Evolutionary conservation across 768 basidiomycete species (phyloP).

Genomic region (Calocybe gangraenosa): DNA sequence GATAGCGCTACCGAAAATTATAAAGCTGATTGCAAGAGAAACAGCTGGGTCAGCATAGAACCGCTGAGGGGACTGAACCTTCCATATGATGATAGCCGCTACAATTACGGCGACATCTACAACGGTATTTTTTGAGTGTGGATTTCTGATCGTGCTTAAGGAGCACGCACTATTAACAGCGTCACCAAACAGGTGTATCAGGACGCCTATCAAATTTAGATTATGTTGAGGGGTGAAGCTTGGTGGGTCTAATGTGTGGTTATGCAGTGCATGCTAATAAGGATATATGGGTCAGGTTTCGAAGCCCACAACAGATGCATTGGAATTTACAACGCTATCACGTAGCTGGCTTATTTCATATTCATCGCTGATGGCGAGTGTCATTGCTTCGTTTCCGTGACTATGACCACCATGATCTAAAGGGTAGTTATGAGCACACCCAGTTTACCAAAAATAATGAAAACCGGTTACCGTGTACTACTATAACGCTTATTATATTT

Average conservation of each 20-base stretch:
- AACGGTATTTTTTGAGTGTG: not conserved
- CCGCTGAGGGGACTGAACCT: slow-evolving; percentile 35
- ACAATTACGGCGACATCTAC: slow-evolving; percentile 53
- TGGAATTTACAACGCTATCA: slow-evolving; percentile 26
- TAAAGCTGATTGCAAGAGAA: slow-evolving; percentile 43
- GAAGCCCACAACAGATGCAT: slow-evolving; percentile 1
- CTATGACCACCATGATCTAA: slow-evolving; percentile 40
- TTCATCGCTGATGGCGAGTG: slow-evolving; percentile 3
- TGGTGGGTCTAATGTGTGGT: slow-evolving; percentile 41
- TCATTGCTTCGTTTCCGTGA: slow-evolving; percentile 24
- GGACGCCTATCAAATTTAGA: slow-evolving; percentile 42
- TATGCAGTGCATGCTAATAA: slow-evolving; percentile 42
- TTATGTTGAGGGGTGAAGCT: slow-evolving; percentile 30
- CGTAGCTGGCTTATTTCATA: slow-evolving; percentile 15
- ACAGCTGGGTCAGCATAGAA: slow-evolving; percentile 54
- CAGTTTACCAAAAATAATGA: not conserved
- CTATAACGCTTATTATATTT: slow-evolving; percentile 43
- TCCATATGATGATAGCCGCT: slow-evolving; percentile 46
- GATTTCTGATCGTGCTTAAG: not conserved
- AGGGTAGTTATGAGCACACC: not conserved
- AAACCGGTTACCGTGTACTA: slow-evolving; percentile 39
- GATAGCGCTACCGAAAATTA: slow-evolving; percentile 50
- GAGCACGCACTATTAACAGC: slow-evolving; percentile 44
- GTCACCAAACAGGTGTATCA: slow-evolving; percentile 50
- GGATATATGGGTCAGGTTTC: not conserved